Evolutionary conservation across 2,329 filamentous ascomycete genomes (phyloP), one percentile per base, ranked within the genome.

Genomic region (Hypoxylon sp.): DNA sequence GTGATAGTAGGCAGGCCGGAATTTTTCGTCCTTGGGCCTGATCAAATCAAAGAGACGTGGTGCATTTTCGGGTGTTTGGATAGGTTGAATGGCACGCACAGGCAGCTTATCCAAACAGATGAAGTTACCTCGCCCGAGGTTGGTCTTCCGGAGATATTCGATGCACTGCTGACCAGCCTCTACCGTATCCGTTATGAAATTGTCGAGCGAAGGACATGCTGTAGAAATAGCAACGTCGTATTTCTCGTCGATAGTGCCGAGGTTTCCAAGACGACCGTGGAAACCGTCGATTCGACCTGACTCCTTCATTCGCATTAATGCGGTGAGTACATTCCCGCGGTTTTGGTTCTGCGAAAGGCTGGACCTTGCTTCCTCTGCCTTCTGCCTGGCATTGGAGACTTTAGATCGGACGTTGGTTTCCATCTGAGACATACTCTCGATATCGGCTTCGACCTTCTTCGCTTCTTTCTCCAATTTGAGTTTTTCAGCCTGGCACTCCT

Each of bases 211-310:
- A 34, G 90, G 87, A 62, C 94, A 97, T 7, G 94, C 95, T 0
- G 94, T 99, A 0, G 95, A 99, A 54, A 99, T 96, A n/a, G 94
- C 94, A 31, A 99, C 85, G 66, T 99, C 94, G 70, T 96, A 99
- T 72, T 90, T 90, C 68, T 90, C 81, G 65, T 99, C 92, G 61
- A 99, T 99, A 0, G 90, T 87, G 31, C 94, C 94, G 1, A 99
- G 82, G 63, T 97, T 97, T 7, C 94, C 95, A 3, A 99, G 84
- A 21, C 94, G 87, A 17, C 94, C 94, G 66, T 99, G 91, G 73
- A 99, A 99, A 2, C 95, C 94, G 65, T 97, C 92, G 58, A 99
- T 96, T 69, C 94, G 89, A 8, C 94, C 94, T 15, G 94, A 97
- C 67, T 97, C 94, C 67, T 91, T 94, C 73, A 99, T 84, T 37